Base-by-base conservation (phyloP, 2,329 filamentous ascomycete species). In the Lachnellula subtilissima region DNA sequence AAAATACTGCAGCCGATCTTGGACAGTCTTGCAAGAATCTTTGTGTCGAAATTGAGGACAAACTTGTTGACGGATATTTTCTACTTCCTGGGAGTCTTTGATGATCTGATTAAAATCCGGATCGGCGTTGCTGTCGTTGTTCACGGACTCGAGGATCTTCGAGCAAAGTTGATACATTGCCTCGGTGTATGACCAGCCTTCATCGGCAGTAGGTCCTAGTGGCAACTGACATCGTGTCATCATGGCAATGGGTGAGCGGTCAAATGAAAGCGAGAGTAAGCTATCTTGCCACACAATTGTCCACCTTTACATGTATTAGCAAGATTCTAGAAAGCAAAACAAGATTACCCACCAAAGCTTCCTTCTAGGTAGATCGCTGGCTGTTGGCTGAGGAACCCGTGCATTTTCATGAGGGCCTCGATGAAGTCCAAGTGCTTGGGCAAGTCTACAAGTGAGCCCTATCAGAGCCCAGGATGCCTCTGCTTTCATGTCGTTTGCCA, bases 401-500 rank as follows among this genome's bases (percentile, higher is more conserved):
- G 54, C 53, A 53, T 66, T 61, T 61, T 70, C 63, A 53, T 56
- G 53, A 32, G 65, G 65, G 17, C 63, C 66, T 50, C 66, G 61
- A 64, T 87, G 84, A 11, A 87, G 72, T 4, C 84, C 84, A 1
- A 87, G 73, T 0, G 83, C 85, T 65, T 86, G 83, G 0, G 84
- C 84, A n/a, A 87, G 74, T 25, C 84, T 78, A 58, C 83, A 85
- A 0, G 83, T 85, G 46, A 86, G 76, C 0, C 83, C 84, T 50
- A 85, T 77, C 52, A 87, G 68, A 0, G 83, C 83, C 84, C 84
- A 87, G 0, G 84, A 86, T 0, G 82, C 84, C 64, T 87, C 84
- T 1, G 84, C 83, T 65, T 86, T 86, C 84, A 87, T 87, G 57
- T 87, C 84, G 61, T 87, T 87, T 25, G 86, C 72, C 2, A 87